phyloP scores from a whole-genome alignment of 2,329 filamentous ascomycete species.

The Penicillium crustosum region DNA sequence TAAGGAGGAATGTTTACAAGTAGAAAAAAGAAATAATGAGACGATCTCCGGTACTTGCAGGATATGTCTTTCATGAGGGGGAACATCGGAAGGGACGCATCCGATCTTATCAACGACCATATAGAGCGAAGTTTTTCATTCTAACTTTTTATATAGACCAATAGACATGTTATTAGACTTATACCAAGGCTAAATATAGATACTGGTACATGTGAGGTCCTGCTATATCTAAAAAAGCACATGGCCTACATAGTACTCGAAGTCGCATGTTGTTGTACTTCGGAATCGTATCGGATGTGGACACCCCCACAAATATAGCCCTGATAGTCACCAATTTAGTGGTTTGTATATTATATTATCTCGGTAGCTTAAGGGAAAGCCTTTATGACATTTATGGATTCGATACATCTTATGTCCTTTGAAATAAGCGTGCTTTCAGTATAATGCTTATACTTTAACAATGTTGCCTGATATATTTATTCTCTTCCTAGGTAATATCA shows the following conservation, averaged over 20 bases:
- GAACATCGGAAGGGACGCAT: slow-evolving; percentile 17
- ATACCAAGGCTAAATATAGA: not conserved
- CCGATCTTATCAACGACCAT: slow-evolving; percentile 20
- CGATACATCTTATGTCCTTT: not conserved
- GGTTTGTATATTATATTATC: not conserved
- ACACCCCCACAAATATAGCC: not conserved
- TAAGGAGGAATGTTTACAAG: not conserved
- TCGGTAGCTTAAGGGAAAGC: not conserved
- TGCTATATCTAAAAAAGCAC: not conserved
- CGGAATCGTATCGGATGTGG: not conserved
- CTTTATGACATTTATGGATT: not conserved
- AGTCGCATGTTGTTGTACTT: not conserved
- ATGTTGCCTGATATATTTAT: too few relatives aligned
- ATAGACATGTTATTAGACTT: too few relatives aligned
- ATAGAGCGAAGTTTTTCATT: not conserved
- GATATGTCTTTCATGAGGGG: slow-evolving; percentile 15
- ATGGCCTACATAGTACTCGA: not conserved
- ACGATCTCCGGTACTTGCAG: not conserved
- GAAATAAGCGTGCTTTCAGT: not conserved
- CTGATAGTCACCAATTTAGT: not conserved
- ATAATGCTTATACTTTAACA: not conserved
- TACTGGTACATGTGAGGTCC: not conserved
- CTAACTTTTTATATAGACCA: not conserved
- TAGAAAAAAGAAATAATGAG: not conserved
- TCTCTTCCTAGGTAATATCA: not conserved